Evolutionary conservation across 176 grass and related monocot species (phyloP).

Genomic region (Carex cristatella): DNA sequence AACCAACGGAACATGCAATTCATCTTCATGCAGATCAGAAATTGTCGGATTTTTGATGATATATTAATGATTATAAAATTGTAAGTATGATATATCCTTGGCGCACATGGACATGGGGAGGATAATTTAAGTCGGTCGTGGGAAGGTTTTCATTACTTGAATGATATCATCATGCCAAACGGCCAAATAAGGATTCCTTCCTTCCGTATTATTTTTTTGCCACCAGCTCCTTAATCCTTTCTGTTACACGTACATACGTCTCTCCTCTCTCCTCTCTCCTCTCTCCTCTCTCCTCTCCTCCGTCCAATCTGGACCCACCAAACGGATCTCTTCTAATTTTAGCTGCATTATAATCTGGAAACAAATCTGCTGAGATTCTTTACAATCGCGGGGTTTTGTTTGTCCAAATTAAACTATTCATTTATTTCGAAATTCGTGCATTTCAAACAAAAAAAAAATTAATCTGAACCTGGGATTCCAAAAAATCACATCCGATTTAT

Average conservation of each 20-base stretch:
- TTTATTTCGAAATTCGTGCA: too few relatives aligned
- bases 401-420: too few relatives aligned
- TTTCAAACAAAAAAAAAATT: too few relatives aligned
- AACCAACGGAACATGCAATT: constrained; percentile 8
- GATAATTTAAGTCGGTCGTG: neutral
- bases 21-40: neutral
- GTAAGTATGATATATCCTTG: neutral
- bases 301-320: neutral
- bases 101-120: constrained; percentile 8
- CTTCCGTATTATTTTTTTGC: neutral
- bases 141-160: neutral
- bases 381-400: too few relatives aligned
- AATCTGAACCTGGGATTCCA: too few relatives aligned
- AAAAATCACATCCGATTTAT: too few relatives aligned
- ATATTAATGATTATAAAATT: neutral
- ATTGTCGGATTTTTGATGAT: constrained; percentile 9
- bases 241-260: neutral
- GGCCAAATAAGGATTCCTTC: neutral
- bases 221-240: neutral
- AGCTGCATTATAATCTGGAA: neutral
- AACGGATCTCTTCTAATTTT: neutral
- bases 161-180: neutral
- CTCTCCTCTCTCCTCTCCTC: neutral
- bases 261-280: too few relatives aligned
- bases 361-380: too few relatives aligned